Base-by-base conservation (phyloP, 306 rosid genomes). In the Gynostemma pentaphyllum region DNA sequence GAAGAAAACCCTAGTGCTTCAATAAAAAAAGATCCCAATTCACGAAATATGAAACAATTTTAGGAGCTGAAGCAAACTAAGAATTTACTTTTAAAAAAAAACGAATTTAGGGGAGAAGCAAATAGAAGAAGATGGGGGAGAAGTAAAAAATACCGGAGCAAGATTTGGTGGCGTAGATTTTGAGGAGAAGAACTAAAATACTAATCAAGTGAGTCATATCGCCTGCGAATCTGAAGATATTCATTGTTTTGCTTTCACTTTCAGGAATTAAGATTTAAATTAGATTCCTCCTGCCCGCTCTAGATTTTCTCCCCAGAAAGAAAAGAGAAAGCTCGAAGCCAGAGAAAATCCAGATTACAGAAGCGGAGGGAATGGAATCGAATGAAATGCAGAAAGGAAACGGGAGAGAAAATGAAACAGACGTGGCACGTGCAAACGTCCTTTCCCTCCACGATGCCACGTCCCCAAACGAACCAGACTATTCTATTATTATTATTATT, bases 161-260 rank as follows among this genome's bases (percentile, higher is more conserved):
- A 16, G 98, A 92, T 69, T 84, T 92, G 70, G 98, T 92, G 6
- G 98, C 94, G 74, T 92, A 92, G 72, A 92, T 88, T 82, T 92
- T 92, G 87, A 92, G 98, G 15, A 88, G 87, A 21, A 92, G 85
- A 30, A 92, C 83, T 56, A 92, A 51, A 73, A 92, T 86, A 76
- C 99, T 92, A 82, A 82, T 69, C 68, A 92, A 77, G 75, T 92
- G 99, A 18, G 87, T 86, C 90, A 88, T 82, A 39, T 92, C 99
- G n/a, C 96, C 99, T 68, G 90, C 87, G 74, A 92, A 76, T 74
- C 99, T 86, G 85, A 92, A 92, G 76, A 77, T 73, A 45, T 92
- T 92, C 99, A 88, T 92, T 78, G 76, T 68, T 67, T n/a, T 23
- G 1, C 2, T n/a, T n/a, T n/a, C n/a, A n/a, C n/a, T n/a, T n/a